These are phyloP conservation scores for Cornus controversa DNA, from an alignment of 148 eudicot genomes.

Conservation along the genomic window DNA sequence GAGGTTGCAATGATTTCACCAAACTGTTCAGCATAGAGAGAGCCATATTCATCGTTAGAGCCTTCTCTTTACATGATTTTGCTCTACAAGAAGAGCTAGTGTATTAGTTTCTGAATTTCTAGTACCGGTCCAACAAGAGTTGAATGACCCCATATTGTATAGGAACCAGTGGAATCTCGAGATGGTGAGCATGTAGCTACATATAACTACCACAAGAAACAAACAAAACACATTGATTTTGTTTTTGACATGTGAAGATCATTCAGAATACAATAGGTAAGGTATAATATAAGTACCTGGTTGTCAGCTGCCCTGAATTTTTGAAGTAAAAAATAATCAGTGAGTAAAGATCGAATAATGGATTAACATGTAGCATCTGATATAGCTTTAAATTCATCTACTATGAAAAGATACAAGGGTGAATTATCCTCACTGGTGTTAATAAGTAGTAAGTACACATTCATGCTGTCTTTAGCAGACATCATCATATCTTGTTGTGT, in stretches of 20 bases:
- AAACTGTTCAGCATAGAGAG: constrained; percentile 30
- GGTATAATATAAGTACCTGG: constrained; percentile 42
- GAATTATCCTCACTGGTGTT: too few species aligned
- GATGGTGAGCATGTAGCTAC: constrained; percentile 73
- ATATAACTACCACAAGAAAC: constrained; percentile 33
- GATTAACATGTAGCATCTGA: too few species aligned
- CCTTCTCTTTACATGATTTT: not conserved
- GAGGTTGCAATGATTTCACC: constrained; percentile 60
- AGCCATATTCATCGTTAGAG: not conserved
- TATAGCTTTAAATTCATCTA: too few species aligned
- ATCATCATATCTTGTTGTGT: too few species aligned
- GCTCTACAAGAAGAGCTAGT: too few species aligned
- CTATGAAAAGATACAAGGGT: too few species aligned
- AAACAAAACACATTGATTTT: not conserved
- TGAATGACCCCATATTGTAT: constrained; percentile 71
- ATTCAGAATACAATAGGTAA: too few species aligned
- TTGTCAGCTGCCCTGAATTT: constrained; percentile 67
- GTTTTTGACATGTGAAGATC: too few species aligned
- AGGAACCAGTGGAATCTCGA: constrained; percentile 44
- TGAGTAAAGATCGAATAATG: too few species aligned
- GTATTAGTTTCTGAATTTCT: too few species aligned
- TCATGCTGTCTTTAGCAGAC: too few species aligned
- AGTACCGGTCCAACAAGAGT: constrained; percentile 63
- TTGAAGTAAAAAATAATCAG: constrained; percentile 3
- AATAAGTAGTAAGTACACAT: too few species aligned